A percentile compares a stretch with the other conserved stretches of the same genome.
phyloP scores from a whole-genome alignment of 2,329 filamentous ascomycete genomes.

The Pleoardoris graminearum region DNA sequence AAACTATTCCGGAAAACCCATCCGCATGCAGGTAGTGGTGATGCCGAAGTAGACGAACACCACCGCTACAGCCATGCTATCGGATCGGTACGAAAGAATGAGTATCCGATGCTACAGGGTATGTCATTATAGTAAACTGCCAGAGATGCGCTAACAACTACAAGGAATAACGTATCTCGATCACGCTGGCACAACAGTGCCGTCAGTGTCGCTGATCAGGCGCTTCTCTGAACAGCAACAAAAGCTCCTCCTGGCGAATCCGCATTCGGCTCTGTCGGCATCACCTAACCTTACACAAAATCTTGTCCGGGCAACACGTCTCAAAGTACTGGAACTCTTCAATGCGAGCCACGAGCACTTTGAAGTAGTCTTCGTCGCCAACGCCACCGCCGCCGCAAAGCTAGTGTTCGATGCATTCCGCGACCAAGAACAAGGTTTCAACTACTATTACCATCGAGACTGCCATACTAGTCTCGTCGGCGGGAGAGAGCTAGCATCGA shows the following conservation, averaged over 20 bases:
- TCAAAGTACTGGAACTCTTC: slow-evolving; percentile 67
- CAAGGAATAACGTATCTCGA: slow-evolving; percentile 56
- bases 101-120: slow-evolving; percentile 36
- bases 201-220: slow-evolving; percentile 59
- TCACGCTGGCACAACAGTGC: slow-evolving; percentile 55
- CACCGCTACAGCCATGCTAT: slow-evolving; percentile 1
- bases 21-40: background rate
- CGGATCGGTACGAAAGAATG: slow-evolving; percentile 15
- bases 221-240: slow-evolving; percentile 61
- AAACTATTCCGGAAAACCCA: background rate
- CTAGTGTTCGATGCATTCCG: slow-evolving; percentile 77
- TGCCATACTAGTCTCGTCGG: slow-evolving; percentile 87
- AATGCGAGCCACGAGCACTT: slow-evolving; percentile 78
- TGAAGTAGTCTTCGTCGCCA: slow-evolving; percentile 89
- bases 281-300: slow-evolving; percentile 61
- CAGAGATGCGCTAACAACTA: background rate
- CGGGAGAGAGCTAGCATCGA: slow-evolving; percentile 67
- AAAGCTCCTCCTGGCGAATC: slow-evolving; percentile 66
- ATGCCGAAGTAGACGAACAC: background rate
- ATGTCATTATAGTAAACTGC: background rate
- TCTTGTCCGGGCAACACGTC: slow-evolving; percentile 56
- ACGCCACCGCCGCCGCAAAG: slow-evolving; percentile 88
- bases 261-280: slow-evolving; percentile 66
- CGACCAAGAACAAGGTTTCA: slow-evolving; percentile 66
- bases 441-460: slow-evolving; percentile 79